These are phyloP conservation scores for Phytophthora uliginosa DNA, from an alignment of 352 stramenopile genomes.

Conservation along the genomic window DNA sequence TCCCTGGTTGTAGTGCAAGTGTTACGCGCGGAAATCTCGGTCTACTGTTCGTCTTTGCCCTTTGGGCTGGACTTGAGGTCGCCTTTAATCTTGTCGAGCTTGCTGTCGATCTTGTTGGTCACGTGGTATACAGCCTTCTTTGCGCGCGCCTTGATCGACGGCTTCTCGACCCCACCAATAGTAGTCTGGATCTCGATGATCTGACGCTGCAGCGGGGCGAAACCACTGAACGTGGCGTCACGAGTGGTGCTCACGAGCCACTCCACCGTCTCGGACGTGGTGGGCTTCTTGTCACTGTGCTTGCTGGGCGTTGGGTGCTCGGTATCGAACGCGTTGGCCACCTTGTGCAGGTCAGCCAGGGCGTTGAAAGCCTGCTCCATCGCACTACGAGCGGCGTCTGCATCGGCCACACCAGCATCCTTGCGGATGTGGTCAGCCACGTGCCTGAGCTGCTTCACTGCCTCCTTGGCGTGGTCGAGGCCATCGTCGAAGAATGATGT, in stretches of 20 bases:
- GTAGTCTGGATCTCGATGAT: conserved; percentile 24
- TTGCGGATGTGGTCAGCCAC: conserved; percentile 29
- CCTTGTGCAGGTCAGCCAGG: conserved; percentile 35
- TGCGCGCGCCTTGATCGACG: conserved; percentile 32
- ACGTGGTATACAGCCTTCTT: conserved; percentile 41
- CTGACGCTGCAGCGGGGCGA: conserved; percentile 31
- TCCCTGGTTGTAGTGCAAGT: too few relatives aligned
- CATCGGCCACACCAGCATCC: conserved; percentile 15
- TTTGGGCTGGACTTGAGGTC: conserved; percentile 24
- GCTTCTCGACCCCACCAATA: conserved; percentile 21
- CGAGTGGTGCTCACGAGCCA: conserved; percentile 45
- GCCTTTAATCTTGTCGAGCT: conserved; percentile 20
- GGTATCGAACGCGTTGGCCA: conserved; percentile 38
- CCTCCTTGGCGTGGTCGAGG: conserved; percentile 41
- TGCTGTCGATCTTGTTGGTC: conserved; percentile 18
- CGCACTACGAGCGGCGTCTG: conserved; percentile 17
- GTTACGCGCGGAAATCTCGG: background rate
- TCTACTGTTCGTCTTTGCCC: conserved; percentile 2
- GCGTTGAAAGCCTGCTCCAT: conserved; percentile 45
- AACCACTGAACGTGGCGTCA: conserved; percentile 33
- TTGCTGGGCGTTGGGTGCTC: conserved; percentile 19
- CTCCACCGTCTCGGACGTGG: conserved; percentile 32
- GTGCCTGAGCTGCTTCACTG: conserved; percentile 30
- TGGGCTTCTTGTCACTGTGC: conserved; percentile 28
- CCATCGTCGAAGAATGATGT: conserved; percentile 36